Evolutionary conservation across 768 basidiomycete genomes (phyloP).

Genomic region (Russula sp.): DNA sequence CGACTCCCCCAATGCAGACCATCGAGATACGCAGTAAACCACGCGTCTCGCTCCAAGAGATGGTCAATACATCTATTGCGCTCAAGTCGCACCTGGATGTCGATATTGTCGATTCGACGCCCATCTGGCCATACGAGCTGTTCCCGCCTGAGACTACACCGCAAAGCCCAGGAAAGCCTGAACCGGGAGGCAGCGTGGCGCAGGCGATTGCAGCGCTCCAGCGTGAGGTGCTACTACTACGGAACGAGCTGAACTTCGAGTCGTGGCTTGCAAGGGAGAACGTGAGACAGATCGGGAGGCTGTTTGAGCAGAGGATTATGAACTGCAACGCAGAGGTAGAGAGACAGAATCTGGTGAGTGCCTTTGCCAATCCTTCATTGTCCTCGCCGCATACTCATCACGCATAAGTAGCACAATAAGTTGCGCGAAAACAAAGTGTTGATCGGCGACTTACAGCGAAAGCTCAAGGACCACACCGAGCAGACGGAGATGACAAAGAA

Average conservation of each 20-base stretch:
- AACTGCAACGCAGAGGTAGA: constrained; percentile 75
- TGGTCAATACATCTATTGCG: constrained; percentile 65
- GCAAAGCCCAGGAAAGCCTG: constrained; percentile 22
- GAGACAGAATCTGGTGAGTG: constrained; percentile 68
- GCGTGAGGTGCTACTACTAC: constrained; percentile 64
- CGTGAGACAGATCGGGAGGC: constrained; percentile 71
- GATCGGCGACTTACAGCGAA: constrained; percentile 58
- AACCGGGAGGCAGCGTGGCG: constrained; percentile 44
- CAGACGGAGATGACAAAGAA: constrained; percentile 69
- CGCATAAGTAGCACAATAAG: constrained; percentile 60
- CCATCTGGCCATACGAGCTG: constrained; percentile 48
- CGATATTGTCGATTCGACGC: constrained; percentile 47
- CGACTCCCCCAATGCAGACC: constrained; percentile 17
- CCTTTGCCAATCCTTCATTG: constrained; percentile 12
- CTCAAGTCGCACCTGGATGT: constrained; percentile 67
- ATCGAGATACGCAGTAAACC: constrained; percentile 18
- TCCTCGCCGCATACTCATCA: constrained; percentile 6
- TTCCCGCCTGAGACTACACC: constrained; percentile 30
- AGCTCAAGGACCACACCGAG: constrained; percentile 66
- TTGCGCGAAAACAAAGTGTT: constrained; percentile 69
- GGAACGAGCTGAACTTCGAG: constrained; percentile 82
- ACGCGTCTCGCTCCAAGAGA: constrained; percentile 61
- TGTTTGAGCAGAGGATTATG: constrained; percentile 68
- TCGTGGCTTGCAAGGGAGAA: constrained; percentile 79
- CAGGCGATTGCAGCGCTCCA: constrained; percentile 67